Percentiles rank a stretch among this genome's conserved stretches.
Conservation (phyloP, 768 basidiomycete species). For the Leccinum longicurvipes region DNA sequence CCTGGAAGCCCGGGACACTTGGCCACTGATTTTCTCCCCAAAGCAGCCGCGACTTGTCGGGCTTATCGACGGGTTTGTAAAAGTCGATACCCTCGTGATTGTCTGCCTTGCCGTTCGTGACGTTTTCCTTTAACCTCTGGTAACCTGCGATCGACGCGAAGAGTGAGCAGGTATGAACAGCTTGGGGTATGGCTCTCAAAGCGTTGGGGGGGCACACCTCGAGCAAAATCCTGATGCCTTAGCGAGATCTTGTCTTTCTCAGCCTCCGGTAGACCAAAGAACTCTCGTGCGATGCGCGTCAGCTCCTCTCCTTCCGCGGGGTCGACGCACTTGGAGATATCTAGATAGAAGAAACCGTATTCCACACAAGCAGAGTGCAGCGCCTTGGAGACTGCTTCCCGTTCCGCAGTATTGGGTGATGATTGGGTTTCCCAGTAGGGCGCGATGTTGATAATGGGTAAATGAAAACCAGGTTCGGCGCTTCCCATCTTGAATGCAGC, state of each 20-base stretch:
- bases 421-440: conserved; percentile 51
- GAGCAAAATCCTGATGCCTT: conserved; percentile 63
- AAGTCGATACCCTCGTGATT: conserved; percentile 85
- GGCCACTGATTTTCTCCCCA: conserved; percentile 94
- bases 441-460: conserved; percentile 73
- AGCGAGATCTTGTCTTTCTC: conserved; percentile 77
- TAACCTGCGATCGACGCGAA: conserved; percentile 53
- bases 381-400: conserved; percentile 48
- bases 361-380: conserved; percentile 73
- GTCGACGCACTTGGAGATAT: conserved; percentile 59
- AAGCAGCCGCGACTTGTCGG: conserved; percentile 66
- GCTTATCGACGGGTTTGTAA: conserved; percentile 67
- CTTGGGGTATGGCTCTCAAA: not conserved
- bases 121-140: conserved; percentile 74
- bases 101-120: conserved; percentile 81
- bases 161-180: not conserved
- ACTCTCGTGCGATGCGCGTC: conserved; percentile 58
- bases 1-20: conserved; percentile 48
- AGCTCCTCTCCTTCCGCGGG: conserved; percentile 63
- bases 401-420: conserved; percentile 28
- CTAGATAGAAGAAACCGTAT: conserved; percentile 89
- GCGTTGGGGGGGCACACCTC: conserved; percentile 52
- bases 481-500: conserved; percentile 9
- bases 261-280: conserved; percentile 70
- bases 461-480: conserved; percentile 16